Conservation (phyloP, 352 stramenopile species). For the Globisporangium sylvaticum region DNA sequence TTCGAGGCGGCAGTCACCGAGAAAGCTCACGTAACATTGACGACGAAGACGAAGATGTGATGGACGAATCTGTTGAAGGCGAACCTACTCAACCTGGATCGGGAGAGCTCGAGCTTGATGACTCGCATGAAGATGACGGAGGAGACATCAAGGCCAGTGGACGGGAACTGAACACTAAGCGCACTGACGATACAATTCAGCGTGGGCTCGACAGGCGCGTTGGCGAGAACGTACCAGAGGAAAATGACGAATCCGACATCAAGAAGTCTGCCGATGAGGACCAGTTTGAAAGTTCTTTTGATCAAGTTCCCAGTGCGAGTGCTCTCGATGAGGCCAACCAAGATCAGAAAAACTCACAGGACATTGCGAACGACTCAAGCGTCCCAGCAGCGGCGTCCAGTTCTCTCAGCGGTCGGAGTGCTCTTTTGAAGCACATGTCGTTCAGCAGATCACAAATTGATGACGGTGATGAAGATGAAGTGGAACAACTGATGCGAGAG, state of each 20-base stretch:
- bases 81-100: not conserved
- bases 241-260: not conserved
- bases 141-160: not conserved
- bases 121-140: not conserved
- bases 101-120: not conserved
- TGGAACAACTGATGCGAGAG: conserved; percentile 12
- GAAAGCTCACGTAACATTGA: not conserved
- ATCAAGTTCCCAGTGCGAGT: not conserved
- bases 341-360: not conserved
- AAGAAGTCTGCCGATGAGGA: not conserved
- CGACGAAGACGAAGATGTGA: not conserved
- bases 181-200: not conserved
- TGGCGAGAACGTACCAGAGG: not conserved
- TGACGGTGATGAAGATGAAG: conserved; percentile 9
- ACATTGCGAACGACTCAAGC: not conserved
- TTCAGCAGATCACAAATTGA: conserved; percentile 5
- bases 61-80: not conserved
- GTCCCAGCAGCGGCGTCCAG: not conserved
- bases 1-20: not conserved
- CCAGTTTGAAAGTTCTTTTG: conserved; percentile 8
- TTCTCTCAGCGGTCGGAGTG: not conserved
- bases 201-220: not conserved
- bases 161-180: too few species aligned
- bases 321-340: not conserved
- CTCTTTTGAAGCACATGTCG: conserved; percentile 9